Percentiles rank a stretch among this genome's conserved stretches.
Evolutionary conservation across 805 yeast species (phyloP).

Genomic region (Saccharomycopsis sp.): DNA sequence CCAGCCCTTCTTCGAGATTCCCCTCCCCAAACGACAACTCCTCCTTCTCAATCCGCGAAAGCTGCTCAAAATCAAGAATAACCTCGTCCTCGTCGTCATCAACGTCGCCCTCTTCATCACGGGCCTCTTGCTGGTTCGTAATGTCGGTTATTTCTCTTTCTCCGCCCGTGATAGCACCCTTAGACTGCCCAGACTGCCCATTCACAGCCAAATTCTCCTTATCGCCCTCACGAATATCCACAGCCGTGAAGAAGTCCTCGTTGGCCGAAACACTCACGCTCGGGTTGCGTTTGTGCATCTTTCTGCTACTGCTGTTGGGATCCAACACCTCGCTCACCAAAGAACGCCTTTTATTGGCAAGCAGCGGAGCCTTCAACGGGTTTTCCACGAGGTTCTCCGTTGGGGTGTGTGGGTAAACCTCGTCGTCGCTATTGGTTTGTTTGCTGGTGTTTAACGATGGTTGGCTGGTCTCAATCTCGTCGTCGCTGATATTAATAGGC

Average conservation of each 20-base stretch:
- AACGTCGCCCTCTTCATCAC: neutral
- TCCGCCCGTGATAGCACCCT: neutral
- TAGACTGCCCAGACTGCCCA: neutral
- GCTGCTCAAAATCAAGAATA: conserved; percentile 11
- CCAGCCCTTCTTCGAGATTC: no score
- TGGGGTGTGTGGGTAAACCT: conserved; percentile 18
- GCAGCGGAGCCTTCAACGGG: conserved; percentile 18
- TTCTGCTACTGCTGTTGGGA: conserved; percentile 4
- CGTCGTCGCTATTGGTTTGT: conserved; percentile 9
- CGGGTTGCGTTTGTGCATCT: conserved; percentile 9
- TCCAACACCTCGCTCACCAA: conserved; percentile 19
- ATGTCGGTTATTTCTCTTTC: neutral
- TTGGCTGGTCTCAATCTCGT: neutral
- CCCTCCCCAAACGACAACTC: neutral
- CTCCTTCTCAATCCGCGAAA: conserved; percentile 6
- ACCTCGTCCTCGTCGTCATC: conserved; percentile 11
- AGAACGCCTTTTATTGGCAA: conserved; percentile 16
- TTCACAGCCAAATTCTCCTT: neutral
- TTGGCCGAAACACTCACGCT: neutral
- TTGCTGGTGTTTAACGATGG: neutral
- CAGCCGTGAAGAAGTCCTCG: neutral
- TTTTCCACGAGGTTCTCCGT: conserved; percentile 17
- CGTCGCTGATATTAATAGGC: neutral
- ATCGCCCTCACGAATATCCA: neutral
- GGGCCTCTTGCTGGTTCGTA: neutral